Evolutionary conservation across 345 rosid species (phyloP), one percentile per base, ranked within the genome.

Genomic region (Syzygium aromaticum): DNA sequence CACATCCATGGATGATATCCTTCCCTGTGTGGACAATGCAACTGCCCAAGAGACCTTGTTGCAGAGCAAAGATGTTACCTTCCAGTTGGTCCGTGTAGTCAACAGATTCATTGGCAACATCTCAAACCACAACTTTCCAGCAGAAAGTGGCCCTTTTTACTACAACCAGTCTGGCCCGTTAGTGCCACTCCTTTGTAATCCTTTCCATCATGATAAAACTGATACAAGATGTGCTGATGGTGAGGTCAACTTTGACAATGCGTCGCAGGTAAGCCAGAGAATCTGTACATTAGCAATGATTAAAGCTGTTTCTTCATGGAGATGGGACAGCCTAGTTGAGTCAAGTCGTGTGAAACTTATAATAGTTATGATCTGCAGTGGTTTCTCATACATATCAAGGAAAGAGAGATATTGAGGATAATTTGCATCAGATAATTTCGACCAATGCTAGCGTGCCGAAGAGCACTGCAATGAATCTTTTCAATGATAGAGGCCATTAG

Each of bases 121-220:
- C 22, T 91, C 95, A 88, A 96, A 96, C 93, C 82, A 61, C 52
- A 88, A 92, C 61, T 27, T 91, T 80, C 94, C 94, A 22, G 92
- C 91, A 33, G 67, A 61, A 25, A 86, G 77, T 22, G 87, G 89
- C 52, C 89, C 93, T 61, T 52, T 91, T 30, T 93, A 94, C 87
- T 92, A 92, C 88, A 96, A 96, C 86, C 98, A 94, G 86, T 95
- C 98, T 2, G 98, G 98, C 86, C 96, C 98, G 0, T 87, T 89
- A 30, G 88, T 93, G 54, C 98, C 98, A 78, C 88, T 88, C 38
- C 90, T 95, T 53, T 96, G 98, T 89, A 93, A 88, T 89, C 96
- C 94, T 0, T 92, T 88, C 22, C 77, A 92, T 53, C 43, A 90
- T 21, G 91, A 92, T 86, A 87, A 77, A n/a, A 89, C 92, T 0